A percentile compares a stretch with the other conserved stretches of the same genome.
Evolutionary conservation across 805 yeast species (phyloP).

Genomic region (Ogataea methylovora): DNA sequence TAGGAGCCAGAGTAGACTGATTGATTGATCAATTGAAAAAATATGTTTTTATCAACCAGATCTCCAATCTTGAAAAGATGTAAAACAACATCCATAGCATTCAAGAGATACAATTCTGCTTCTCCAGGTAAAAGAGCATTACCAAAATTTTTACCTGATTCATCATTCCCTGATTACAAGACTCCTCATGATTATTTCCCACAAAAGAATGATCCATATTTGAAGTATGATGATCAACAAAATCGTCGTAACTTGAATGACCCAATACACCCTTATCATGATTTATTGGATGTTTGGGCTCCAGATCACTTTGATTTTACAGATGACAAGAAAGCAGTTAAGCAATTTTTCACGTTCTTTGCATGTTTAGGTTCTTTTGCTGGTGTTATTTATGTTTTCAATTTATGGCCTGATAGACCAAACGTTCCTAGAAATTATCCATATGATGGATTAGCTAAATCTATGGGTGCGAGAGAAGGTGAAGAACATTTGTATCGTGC

Average conservation of each 20-base stretch:
- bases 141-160: slow-evolving; percentile 24
- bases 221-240: slow-evolving; percentile 72
- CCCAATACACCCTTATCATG: slow-evolving; percentile 65
- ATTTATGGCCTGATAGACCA: slow-evolving; percentile 57
- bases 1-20: no score
- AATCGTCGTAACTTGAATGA: slow-evolving; percentile 72
- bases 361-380: slow-evolving; percentile 36
- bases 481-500: slow-evolving; percentile 33
- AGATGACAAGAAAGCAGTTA: slow-evolving; percentile 52
- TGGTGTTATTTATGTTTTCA: slow-evolving; percentile 39
- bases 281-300: slow-evolving; percentile 76
- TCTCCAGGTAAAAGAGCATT: slow-evolving; percentile 7
- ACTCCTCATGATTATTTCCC: slow-evolving; percentile 48
- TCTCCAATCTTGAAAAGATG: no score
- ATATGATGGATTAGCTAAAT: slow-evolving; percentile 65
- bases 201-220: slow-evolving; percentile 63
- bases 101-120: no score
- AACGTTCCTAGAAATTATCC: slow-evolving; percentile 76
- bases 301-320: slow-evolving; percentile 66
- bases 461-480: slow-evolving; percentile 56
- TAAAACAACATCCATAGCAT: neutral
- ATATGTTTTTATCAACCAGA: no score
- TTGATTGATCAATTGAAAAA: no score
- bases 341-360: slow-evolving; percentile 50
- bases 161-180: slow-evolving; percentile 39